Evolutionary conservation across 768 basidiomycete species (phyloP).

Genomic region (Dioszegia crocea): DNA sequence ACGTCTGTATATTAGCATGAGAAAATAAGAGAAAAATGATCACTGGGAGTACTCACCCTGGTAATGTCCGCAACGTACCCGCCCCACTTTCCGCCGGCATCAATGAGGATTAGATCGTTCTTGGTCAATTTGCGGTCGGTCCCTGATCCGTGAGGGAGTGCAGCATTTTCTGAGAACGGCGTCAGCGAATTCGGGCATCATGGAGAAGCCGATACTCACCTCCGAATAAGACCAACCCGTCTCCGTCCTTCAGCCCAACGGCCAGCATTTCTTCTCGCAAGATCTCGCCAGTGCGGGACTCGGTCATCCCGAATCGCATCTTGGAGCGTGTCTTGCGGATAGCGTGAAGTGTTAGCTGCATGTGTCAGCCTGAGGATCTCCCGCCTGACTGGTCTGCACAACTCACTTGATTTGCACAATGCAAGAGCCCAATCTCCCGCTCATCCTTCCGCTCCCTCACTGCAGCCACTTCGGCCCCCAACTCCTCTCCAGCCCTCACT

Average conservation of each 20-base stretch:
- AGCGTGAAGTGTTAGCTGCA: constrained; percentile 70
- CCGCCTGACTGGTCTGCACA: not conserved
- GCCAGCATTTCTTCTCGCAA: constrained; percentile 57
- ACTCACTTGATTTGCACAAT: constrained; percentile 72
- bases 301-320: constrained; percentile 68
- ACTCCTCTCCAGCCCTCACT: constrained; percentile 52
- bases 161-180: constrained; percentile 65
- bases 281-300: constrained; percentile 65
- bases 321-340: constrained; percentile 63
- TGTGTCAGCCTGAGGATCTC: not conserved
- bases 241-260: constrained; percentile 61
- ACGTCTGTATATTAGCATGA: constrained; percentile 54
- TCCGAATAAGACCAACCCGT: constrained; percentile 71
- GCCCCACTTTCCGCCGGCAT: constrained; percentile 66
- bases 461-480: constrained; percentile 57
- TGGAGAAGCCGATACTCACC: constrained; percentile 52
- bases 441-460: constrained; percentile 71
- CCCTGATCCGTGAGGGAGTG: constrained; percentile 76
- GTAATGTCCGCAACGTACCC: constrained; percentile 77
- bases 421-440: constrained; percentile 66
- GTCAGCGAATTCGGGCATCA: not conserved
- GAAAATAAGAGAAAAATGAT: too few relatives aligned
- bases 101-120: constrained; percentile 69
- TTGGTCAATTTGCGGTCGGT: constrained; percentile 61
- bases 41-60: constrained; percentile 55